Evolutionary conservation across 495 filamentous ascomycete genomes (phyloP).

Genomic region (Lepraria neglecta): DNA sequence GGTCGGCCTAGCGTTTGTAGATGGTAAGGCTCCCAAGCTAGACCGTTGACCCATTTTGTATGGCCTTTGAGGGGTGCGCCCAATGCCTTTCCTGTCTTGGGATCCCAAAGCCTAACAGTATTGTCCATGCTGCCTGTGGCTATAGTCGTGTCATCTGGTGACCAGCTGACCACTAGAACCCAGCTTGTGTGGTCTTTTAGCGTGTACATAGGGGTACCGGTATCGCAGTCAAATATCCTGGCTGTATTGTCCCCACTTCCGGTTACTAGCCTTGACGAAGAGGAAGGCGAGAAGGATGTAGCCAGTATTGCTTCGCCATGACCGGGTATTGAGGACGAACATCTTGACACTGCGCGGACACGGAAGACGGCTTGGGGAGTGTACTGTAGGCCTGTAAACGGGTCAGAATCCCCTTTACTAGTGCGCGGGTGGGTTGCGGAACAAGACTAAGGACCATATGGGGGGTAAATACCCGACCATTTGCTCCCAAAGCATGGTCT

Average conservation of each 20-base stretch:
- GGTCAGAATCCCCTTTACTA: too few species aligned
- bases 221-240: slow-evolving; percentile 92
- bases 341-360: slow-evolving; percentile 85
- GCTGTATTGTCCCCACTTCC: slow-evolving; percentile 91
- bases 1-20: slow-evolving; percentile 66
- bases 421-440: too few species aligned
- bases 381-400: slow-evolving; percentile 50
- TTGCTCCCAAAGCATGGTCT: too few species aligned
- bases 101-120: slow-evolving; percentile 83
- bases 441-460: too few species aligned
- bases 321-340: slow-evolving; percentile 79
- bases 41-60: slow-evolving; percentile 78
- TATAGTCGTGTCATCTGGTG: slow-evolving; percentile 70
- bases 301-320: slow-evolving; percentile 90
- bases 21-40: slow-evolving; percentile 95
- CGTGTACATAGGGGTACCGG: slow-evolving; percentile 80
- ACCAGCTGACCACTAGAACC: slow-evolving; percentile 85
- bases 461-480: too few species aligned
- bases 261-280: slow-evolving; percentile 74
- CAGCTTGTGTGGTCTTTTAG: slow-evolving; percentile 90
- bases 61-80: slow-evolving; percentile 82
- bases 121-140: slow-evolving; percentile 95
- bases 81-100: slow-evolving; percentile 68
- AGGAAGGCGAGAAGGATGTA: slow-evolving; percentile 78
- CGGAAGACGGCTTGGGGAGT: slow-evolving; percentile 92